Percentiles rank a stretch among this genome's conserved stretches.
Evolutionary conservation across 805 yeast species (phyloP).

Genomic region (Diddensiella caesifluorescens): DNA sequence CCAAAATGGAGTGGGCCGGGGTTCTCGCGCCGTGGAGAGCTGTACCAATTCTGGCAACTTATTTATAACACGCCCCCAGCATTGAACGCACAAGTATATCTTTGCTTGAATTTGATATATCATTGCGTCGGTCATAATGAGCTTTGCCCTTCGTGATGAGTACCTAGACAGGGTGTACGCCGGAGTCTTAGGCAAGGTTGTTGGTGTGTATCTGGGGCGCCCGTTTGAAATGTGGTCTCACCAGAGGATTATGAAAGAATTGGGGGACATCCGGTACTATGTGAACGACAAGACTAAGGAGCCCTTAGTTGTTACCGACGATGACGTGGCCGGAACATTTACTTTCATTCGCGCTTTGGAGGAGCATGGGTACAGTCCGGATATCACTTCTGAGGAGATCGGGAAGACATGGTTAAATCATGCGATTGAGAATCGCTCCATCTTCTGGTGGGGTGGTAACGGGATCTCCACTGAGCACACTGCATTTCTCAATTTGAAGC

Average conservation of each 20-base stretch:
- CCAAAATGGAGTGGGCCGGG: too few relatives aligned
- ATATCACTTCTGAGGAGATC: slow-evolving; percentile 6
- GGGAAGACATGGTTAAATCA: slow-evolving; percentile 9
- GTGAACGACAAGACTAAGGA: slow-evolving; percentile 2
- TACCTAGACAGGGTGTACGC: slow-evolving; percentile 8
- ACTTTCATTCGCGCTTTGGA: slow-evolving; percentile 6
- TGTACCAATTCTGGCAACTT: too few relatives aligned
- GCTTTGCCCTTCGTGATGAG: too few relatives aligned
- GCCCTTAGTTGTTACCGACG: slow-evolving; percentile 7
- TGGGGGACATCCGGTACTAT: slow-evolving; percentile 1
- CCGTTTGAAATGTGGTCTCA: slow-evolving; percentile 7
- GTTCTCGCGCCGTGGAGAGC: too few relatives aligned
- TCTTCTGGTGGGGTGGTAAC: slow-evolving; percentile 9
- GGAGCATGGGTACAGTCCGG: slow-evolving; percentile 6
- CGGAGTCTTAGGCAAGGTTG: slow-evolving; percentile 5
- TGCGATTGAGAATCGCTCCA: slow-evolving; percentile 7
- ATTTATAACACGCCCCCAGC: too few relatives aligned
- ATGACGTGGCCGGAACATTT: slow-evolving; percentile 7
- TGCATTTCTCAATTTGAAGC: slow-evolving; percentile 5
- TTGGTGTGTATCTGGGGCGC: slow-evolving; percentile 8
- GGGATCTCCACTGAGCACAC: slow-evolving; percentile 8
- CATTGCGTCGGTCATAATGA: too few relatives aligned
- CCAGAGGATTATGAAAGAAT: slow-evolving; percentile 1
- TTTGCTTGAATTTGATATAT: too few relatives aligned
- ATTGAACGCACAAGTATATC: too few relatives aligned